These are phyloP conservation scores for Phialophora verrucosa DNA, from an alignment of 2,329 filamentous ascomycete species.

Conservation along the genomic window DNA sequence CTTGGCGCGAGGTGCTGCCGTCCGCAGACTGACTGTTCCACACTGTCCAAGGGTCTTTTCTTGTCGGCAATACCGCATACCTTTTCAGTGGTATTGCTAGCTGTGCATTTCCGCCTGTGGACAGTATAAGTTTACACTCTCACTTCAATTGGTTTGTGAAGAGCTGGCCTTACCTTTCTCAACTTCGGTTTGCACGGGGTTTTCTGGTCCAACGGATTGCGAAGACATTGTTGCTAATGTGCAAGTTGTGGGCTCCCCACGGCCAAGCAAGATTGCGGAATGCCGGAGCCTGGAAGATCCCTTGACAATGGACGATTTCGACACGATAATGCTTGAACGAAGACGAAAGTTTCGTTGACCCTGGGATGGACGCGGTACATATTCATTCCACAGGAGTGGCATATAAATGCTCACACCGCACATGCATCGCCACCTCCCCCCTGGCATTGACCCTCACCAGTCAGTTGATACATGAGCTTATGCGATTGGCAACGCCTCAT, in stretches of 20 bases:
- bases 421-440: not conserved
- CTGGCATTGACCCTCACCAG: not conserved
- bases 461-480: constrained; percentile 1
- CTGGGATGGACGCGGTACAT: not conserved
- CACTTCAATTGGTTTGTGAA: not conserved
- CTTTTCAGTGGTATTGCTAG: not conserved
- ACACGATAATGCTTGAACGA: not conserved
- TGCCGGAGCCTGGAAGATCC: not conserved
- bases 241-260: not conserved
- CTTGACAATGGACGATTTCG: not conserved
- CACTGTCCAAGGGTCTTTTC: not conserved
- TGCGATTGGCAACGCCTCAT: not conserved
- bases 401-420: not conserved
- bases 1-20: not conserved
- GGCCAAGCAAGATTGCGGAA: not conserved
- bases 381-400: not conserved
- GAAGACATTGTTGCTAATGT: not conserved
- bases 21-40: not conserved
- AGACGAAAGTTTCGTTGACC: not conserved
- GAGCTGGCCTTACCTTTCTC: not conserved
- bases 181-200: not conserved
- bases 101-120: not conserved
- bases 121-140: not conserved
- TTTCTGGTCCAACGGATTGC: not conserved
- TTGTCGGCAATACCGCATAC: not conserved